These are phyloP conservation scores for Candida awuae DNA, from an alignment of 805 yeast genomes.

Conservation along the genomic window DNA sequence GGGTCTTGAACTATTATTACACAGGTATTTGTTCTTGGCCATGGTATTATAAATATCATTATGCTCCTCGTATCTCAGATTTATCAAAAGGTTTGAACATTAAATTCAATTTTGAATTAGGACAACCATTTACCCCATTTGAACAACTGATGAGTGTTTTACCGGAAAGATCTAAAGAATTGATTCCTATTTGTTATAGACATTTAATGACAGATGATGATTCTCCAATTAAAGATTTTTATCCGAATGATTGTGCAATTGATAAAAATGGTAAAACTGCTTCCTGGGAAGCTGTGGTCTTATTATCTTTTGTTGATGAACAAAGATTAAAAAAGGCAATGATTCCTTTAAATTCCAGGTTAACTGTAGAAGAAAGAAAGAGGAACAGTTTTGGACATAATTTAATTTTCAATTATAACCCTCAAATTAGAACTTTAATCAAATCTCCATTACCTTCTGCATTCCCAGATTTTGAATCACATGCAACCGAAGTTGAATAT, in stretches of 20 bases:
- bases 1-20: conserved; percentile 91
- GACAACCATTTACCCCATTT: conserved; percentile 82
- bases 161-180: conserved; percentile 79
- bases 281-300: conserved; percentile 96
- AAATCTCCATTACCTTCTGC: conserved; percentile 71
- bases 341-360: conserved; percentile 50
- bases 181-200: conserved; percentile 74
- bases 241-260: conserved; percentile 78
- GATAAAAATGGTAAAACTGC: conserved; percentile 94
- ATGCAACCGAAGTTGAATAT: conserved; percentile 59
- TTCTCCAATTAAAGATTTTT: conserved; percentile 85
- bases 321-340: conserved; percentile 64
- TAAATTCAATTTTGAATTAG: conserved; percentile 53
- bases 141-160: conserved; percentile 96
- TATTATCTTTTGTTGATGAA: conserved; percentile 86
- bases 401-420: conserved; percentile 62
- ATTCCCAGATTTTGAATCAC: conserved; percentile 72
- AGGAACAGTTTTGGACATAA: conserved; percentile 74
- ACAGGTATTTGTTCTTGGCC: conserved; percentile 92
- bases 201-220: conserved; percentile 75
- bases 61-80: conserved; percentile 92
- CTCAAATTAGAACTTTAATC: conserved; percentile 60
- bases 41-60: conserved; percentile 87
- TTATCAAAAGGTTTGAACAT: conserved; percentile 62
- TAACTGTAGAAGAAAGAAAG: conserved; percentile 59